phyloP scores from a whole-genome alignment of 2,329 filamentous ascomycete species.

The Neofusicoccum ribis region DNA sequence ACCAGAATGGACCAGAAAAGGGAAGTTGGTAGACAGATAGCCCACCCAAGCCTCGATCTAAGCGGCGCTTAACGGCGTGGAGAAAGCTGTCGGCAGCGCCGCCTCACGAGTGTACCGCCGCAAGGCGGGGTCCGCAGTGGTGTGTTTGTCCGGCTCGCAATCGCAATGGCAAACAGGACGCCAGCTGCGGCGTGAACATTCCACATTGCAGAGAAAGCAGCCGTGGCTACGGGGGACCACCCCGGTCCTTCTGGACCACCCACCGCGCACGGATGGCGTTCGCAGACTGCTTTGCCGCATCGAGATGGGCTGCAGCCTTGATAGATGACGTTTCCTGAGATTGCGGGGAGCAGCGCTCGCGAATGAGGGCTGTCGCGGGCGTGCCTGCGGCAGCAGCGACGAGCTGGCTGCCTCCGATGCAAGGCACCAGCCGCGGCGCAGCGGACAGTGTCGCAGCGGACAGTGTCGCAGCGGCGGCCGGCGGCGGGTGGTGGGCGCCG shows the following conservation, averaged over 20 bases:
- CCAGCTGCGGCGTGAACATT: neutral
- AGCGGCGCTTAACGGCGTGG: constrained; percentile 9
- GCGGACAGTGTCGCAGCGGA: neutral
- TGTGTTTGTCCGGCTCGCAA: neutral
- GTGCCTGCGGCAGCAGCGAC: neutral
- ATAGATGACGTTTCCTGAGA: neutral
- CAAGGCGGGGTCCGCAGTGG: neutral
- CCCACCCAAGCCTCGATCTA: constrained; percentile 7
- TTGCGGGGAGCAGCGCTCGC: neutral
- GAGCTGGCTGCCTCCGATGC: neutral
- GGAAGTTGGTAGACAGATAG: neutral
- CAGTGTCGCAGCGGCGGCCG: neutral
- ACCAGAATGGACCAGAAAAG: neutral
- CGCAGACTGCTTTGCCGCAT: constrained; percentile 2
- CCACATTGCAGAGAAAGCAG: neutral
- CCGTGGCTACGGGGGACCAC: neutral
- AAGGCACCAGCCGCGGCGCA: constrained; percentile 6
- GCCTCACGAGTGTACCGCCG: neutral
- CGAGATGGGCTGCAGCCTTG: neutral
- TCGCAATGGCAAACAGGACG: neutral
- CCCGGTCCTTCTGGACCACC: neutral
- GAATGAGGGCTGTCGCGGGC: neutral
- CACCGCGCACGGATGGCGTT: neutral
- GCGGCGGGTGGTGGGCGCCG: neutral
- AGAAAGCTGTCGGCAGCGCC: neutral